These are phyloP conservation scores for Microbotryomycetes sp. DNA, from an alignment of 1,284 basidiomycete species.

Conservation along the genomic window DNA sequence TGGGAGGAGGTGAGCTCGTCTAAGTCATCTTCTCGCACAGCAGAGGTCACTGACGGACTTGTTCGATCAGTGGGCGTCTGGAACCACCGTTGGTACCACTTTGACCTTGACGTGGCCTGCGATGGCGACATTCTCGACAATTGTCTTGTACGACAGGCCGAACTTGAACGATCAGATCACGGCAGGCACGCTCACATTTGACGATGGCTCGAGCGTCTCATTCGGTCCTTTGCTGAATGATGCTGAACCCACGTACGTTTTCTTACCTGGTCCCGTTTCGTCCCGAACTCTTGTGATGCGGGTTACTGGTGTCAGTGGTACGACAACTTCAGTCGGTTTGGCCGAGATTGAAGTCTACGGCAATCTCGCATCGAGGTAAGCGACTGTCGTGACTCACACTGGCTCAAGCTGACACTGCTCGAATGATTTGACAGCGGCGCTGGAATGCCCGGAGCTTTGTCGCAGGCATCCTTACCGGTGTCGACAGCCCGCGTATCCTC, in stretches of 20 bases:
- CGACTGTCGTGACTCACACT: too few relatives aligned
- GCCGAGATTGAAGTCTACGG: constrained; percentile 23
- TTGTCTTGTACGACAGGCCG: constrained; percentile 29
- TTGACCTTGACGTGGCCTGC: constrained; percentile 22
- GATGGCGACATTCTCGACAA: background rate
- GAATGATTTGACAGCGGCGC: background rate
- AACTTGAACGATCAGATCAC: constrained; percentile 24
- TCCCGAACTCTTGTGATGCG: constrained; percentile 7
- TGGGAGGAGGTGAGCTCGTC: background rate
- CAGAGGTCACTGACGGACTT: too few relatives aligned
- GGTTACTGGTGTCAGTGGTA: constrained; percentile 16
- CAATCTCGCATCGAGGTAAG: background rate
- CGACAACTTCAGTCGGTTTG: constrained; percentile 24
- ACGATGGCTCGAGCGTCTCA: constrained; percentile 10
- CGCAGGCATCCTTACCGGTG: background rate
- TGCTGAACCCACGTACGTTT: constrained; percentile 11
- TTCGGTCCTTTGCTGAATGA: constrained; percentile 20
- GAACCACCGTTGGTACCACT: constrained; percentile 21
- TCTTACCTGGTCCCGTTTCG: constrained; percentile 2
- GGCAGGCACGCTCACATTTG: constrained; percentile 17
- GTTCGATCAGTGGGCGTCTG: constrained; percentile 22
- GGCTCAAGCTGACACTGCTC: too few relatives aligned
- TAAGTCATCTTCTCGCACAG: background rate
- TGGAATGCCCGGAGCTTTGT: too few relatives aligned
- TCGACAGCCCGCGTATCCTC: background rate